These are phyloP conservation scores for Alternaria sp. DNA, from an alignment of 2,329 filamentous ascomycete species.

Conservation along the genomic window DNA sequence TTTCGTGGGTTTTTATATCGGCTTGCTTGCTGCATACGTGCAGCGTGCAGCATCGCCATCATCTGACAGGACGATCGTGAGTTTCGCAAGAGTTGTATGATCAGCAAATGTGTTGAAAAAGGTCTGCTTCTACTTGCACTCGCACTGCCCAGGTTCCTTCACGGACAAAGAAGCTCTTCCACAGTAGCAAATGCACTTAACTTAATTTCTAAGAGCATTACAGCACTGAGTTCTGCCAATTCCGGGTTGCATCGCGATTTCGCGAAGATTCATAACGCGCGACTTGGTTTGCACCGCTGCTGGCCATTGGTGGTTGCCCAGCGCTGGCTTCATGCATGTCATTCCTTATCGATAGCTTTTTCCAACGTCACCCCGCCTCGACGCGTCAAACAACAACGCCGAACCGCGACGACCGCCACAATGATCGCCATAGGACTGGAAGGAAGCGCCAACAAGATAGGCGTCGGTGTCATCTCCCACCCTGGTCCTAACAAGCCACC, in stretches of 20 bases:
- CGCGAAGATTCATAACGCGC: background rate
- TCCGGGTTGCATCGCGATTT: background rate
- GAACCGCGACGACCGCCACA: slow-evolving; percentile 17
- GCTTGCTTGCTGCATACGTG: background rate
- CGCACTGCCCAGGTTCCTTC: background rate
- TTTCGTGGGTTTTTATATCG: background rate
- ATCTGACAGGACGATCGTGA: background rate
- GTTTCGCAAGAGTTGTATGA: background rate
- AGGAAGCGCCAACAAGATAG: slow-evolving; percentile 97
- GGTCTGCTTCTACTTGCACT: background rate
- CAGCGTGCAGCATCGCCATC: background rate
- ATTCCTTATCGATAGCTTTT: slow-evolving; percentile 25
- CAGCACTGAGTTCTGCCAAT: background rate
- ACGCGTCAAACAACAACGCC: slow-evolving; percentile 11
- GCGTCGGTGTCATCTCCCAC: slow-evolving; percentile 90
- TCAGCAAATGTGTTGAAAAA: background rate
- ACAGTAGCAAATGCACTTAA: background rate
- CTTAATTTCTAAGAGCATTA: background rate
- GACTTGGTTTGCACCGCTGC: background rate
- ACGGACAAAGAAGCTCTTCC: background rate
- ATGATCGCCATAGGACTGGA: slow-evolving; percentile 79
- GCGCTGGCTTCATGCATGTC: slow-evolving; percentile 10
- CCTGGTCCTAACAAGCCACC: slow-evolving; percentile 54
- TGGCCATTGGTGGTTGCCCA: background rate
- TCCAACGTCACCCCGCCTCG: slow-evolving; percentile 30